Evolutionary conservation across 257 asterid species (phyloP), one percentile per base, ranked within the genome.

Genomic region (Fraxinus cuspidata): DNA sequence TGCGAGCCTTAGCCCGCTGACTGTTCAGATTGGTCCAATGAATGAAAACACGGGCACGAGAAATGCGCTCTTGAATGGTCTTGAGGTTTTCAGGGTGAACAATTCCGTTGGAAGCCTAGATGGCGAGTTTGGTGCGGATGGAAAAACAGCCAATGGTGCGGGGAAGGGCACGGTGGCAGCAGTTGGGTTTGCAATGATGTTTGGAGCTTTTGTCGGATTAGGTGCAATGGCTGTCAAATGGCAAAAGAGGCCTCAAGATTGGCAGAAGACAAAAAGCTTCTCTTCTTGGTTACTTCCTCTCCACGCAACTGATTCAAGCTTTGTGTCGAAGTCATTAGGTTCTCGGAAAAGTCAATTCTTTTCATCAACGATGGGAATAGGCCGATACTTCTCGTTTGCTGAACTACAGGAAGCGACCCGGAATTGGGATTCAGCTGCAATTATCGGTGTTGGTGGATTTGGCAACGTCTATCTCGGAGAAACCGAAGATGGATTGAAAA

Each of bases 11-110:
- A 89, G 80, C 63, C 94, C 88, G 0, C 74, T 91, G 37, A 85
- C 78, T 0, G 76, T 91, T 35, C 94, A 88, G 80, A 77, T 91
- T 4, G 90, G 94, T 29, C 94, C 96, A 1, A 81, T 86, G 78
- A 83, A 73, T 29, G 91, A 91, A 47, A 84, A 81, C 31, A 76
- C 86, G 0, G 91, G 90, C 25, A 81, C 89, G 9, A 89, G 71
- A 31, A 91, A 91, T 21, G 96, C 94, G 5, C 80, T 91, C 29
- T 79, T 91, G 21, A 91, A 88, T 27, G 96, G 96, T 70, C 84
- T 91, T 44, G 96, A 91, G 86, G 88, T 91, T 7, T 81, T 89
- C 44, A 88, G 83, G 73, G 89, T 89, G 94, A 89, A 91, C 82
- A 91, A 86, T 37, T 88, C 96, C 5, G 91, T 88, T 0, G 96